Evolutionary conservation across 1,139 yeast genomes (phyloP), one percentile per base, ranked within the genome.

Genomic region (Suhomyces yuchorum): DNA sequence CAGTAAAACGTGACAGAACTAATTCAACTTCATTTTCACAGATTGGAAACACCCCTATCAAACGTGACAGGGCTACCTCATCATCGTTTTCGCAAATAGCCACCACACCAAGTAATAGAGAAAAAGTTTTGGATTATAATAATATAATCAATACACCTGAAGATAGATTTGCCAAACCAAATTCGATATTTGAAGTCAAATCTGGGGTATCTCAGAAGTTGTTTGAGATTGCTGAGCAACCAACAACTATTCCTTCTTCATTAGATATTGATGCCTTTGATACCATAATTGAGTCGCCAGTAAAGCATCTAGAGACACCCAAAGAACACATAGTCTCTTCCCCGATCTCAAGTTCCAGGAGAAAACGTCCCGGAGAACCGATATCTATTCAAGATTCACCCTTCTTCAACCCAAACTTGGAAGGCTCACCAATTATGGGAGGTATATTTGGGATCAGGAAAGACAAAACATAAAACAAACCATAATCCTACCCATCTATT

Each of bases 351-450:
- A 42, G 44, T 6, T 47, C 56, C 7, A 43, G 46, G 33, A 51
- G 53, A 30, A 56, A 51, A 15, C 59, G 59, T 46, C 78, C 77
- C 1, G 77, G 77, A 2, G 73, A 70, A 14, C 75, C 74, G 1
- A 56, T 68, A 3, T 59, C 67, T 1, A 45, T 66, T 4, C 58
- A 54, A 38, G 65, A 63, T 12, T 68, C 77, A 1, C 75, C 77
- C 4, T 68, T 70, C 43, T 67, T 59, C 49, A 60, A 56, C 32
- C 55, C 67, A 3, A 51, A 40, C 12, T 48, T 63, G n/a, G 51
- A 58, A 37, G 67, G 66, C 1, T 61, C 68, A 2, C 66, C 68
- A 3, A 44, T 52, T 1, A 14, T 42, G 14, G 40, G 43, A 8
- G 47, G 47, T 9, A 40, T 44, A 8, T 45, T 40, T 24, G 48